phyloP scores from a whole-genome alignment of 2,329 filamentous ascomycete genomes.

The Ascochyta viciae-villosae region DNA sequence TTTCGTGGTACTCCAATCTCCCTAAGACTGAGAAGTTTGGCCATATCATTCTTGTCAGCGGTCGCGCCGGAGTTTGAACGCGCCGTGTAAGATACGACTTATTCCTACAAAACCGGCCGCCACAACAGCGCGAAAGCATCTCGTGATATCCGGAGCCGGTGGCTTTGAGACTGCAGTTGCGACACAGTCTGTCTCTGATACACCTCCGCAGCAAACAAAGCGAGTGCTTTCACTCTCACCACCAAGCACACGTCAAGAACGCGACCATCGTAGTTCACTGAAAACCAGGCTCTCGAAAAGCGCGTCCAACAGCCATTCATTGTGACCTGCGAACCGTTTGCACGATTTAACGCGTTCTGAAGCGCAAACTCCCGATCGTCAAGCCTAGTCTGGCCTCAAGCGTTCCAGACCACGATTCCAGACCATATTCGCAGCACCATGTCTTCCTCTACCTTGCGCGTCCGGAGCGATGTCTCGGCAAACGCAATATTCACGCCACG shows the following conservation, averaged over 20 bases:
- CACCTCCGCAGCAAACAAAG: not conserved
- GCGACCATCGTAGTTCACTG: not conserved
- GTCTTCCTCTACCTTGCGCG: constrained; percentile 2
- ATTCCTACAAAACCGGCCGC: not conserved
- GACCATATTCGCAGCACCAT: not conserved
- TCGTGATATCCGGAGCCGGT: not conserved
- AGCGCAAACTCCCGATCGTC: not conserved
- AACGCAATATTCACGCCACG: constrained; percentile 32
- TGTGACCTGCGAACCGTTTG: not conserved
- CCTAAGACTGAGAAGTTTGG: constrained; percentile 34
- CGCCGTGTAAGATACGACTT: constrained; percentile 6
- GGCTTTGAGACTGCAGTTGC: not conserved
- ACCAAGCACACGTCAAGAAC: constrained; percentile 7
- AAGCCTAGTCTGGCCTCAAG: not conserved
- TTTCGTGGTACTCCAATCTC: constrained; percentile 32
- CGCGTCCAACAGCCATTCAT: not conserved
- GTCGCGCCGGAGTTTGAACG: constrained; percentile 32
- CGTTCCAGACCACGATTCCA: not conserved
- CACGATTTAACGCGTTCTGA: not conserved
- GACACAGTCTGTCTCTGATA: not conserved
- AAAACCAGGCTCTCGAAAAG: not conserved
- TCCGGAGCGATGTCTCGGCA: constrained; percentile 28
- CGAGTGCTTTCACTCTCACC: constrained; percentile 1
- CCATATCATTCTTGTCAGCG: constrained; percentile 28
- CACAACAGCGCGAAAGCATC: not conserved